Percentiles rank a stretch among this genome's conserved stretches.
phyloP scores from a whole-genome alignment of 129 eudicot species.

The Artemisia tridentata region DNA sequence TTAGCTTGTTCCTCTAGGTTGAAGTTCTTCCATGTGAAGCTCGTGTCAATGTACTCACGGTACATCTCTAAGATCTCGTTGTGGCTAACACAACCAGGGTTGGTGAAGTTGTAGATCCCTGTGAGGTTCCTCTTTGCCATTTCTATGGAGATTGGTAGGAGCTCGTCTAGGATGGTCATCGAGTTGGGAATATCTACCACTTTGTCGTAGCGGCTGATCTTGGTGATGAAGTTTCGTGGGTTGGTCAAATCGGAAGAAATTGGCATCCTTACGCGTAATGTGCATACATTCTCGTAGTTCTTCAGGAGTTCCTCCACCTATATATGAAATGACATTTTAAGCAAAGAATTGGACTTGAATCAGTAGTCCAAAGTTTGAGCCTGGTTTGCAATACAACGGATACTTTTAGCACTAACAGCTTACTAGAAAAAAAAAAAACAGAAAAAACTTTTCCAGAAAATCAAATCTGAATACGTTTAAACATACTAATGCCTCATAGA shows the following conservation, averaged over 20 bases:
- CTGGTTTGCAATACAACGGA: too few species aligned
- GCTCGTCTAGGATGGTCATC: constrained; percentile 26
- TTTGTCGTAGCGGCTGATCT: constrained; percentile 17
- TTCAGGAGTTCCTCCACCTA: constrained; percentile 23
- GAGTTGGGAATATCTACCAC: constrained; percentile 25
- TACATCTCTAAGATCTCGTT: constrained; percentile 75
- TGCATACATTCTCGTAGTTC: constrained; percentile 22
- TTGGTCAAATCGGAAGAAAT: constrained; percentile 20
- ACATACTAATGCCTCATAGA: too few species aligned
- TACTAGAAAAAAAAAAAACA: too few species aligned
- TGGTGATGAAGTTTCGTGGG: constrained; percentile 23
- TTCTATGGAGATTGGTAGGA: constrained; percentile 20
- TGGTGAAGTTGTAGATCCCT: constrained; percentile 72
- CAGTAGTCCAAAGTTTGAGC: too few species aligned
- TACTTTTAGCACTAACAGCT: too few species aligned
- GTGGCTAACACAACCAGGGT: constrained; percentile 79
- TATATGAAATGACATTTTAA: not conserved
- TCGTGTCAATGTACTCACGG: constrained; percentile 59
- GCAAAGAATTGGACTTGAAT: too few species aligned
- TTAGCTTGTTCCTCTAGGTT: constrained; percentile 73
- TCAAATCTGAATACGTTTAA: too few species aligned
- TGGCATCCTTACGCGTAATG: constrained; percentile 22
- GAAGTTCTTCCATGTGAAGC: constrained; percentile 59
- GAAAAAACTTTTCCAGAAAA: too few species aligned
- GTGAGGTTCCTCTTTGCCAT: constrained; percentile 60